Conservation (phyloP, 345 rosid genomes). For the Rhodomyrtus tomentosa region DNA sequence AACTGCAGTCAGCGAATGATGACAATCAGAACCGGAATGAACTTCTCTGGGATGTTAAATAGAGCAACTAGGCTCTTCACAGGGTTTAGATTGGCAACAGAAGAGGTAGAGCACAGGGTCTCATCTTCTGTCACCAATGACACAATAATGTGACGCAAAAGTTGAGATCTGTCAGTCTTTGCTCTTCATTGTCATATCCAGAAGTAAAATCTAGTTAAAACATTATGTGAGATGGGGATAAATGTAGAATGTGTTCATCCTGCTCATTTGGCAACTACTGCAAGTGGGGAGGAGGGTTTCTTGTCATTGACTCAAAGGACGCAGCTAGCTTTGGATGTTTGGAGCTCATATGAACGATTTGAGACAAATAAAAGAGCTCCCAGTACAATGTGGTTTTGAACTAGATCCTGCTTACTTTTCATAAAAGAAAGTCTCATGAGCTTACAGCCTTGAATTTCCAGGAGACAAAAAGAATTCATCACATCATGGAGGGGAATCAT, state of each 20-base stretch:
- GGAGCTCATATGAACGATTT: not conserved
- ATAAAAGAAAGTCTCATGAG: not conserved
- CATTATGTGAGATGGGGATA: not conserved
- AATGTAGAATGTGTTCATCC: not conserved
- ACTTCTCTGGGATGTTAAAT: not conserved
- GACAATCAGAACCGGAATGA: not conserved
- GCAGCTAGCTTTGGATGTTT: not conserved
- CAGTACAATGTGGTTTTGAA: not conserved
- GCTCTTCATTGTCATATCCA: not conserved
- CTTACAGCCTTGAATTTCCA: not conserved
- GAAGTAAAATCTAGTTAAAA: not conserved
- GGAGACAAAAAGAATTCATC: not conserved
- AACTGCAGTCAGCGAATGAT: not conserved
- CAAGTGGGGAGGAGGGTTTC: not conserved
- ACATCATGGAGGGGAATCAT: not conserved
- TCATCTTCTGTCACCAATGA: not conserved
- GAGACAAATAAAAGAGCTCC: not conserved
- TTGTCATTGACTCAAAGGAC: not conserved
- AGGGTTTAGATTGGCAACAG: not conserved
- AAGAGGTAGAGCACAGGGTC: not conserved
- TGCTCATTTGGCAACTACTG: not conserved
- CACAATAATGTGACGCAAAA: not conserved
- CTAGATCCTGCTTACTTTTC: not conserved
- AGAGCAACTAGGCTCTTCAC: not conserved
- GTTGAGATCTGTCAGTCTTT: not conserved